Conservation (phyloP, 2,329 filamentous ascomycete genomes). For the Epichloe gansuensis region DNA sequence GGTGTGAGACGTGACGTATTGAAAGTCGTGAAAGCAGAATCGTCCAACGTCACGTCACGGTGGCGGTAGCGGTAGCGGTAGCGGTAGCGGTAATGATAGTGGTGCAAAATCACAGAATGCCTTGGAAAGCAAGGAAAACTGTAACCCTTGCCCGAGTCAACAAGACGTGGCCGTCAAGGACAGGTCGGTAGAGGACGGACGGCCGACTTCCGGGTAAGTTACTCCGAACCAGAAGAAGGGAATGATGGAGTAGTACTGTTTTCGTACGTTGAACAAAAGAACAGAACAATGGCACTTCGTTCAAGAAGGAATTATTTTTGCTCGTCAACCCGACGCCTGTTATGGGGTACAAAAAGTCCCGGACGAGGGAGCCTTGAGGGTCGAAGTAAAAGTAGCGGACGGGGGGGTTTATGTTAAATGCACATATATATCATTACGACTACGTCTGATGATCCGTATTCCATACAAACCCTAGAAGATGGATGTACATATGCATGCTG, state of each 20-base stretch:
- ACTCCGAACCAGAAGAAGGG: background rate
- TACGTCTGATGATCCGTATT: background rate
- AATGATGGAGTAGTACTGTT: background rate
- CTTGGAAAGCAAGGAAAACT: background rate
- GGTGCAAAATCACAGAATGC: background rate
- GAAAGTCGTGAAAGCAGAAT: background rate
- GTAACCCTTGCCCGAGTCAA: background rate
- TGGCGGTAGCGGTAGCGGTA: too few species aligned
- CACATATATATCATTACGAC: background rate
- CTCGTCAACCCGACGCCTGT: background rate
- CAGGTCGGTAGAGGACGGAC: background rate
- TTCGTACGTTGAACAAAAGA: background rate
- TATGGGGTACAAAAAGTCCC: slow-evolving; percentile 1
- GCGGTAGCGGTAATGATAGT: background rate
- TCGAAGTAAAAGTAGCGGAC: background rate
- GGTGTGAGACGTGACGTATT: background rate
- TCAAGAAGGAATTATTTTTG: slow-evolving; percentile 1
- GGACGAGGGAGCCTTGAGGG: background rate
- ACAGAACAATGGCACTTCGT: background rate
- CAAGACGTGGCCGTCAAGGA: background rate
- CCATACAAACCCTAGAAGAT: background rate
- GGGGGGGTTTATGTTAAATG: background rate
- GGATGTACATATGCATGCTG: background rate
- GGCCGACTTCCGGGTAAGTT: background rate
- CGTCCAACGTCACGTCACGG: background rate